A percentile compares a stretch with the other conserved stretches of the same genome.
Conservation (phyloP, 2,329 filamentous ascomycete species). For the Amauroascus niger region DNA sequence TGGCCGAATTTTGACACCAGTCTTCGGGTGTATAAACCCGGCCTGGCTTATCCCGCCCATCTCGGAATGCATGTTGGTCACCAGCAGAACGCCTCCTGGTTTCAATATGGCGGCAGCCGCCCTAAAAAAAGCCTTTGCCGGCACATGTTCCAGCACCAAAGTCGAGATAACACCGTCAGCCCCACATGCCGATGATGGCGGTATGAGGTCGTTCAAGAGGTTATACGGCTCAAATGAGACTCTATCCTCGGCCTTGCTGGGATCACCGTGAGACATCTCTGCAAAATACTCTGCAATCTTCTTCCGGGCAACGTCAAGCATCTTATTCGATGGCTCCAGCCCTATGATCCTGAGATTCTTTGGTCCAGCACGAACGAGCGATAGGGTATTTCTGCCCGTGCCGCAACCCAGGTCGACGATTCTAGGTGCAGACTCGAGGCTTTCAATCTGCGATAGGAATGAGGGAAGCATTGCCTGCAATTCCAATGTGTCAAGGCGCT, state of each 20-base stretch:
- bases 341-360: conserved; percentile 37
- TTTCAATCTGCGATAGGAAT: conserved; percentile 32
- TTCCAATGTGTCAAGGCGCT: conserved; percentile 52
- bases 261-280: neutral
- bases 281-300: conserved; percentile 24
- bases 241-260: neutral
- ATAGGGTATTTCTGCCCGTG: conserved; percentile 53
- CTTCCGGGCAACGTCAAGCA: conserved; percentile 46
- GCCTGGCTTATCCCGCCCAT: conserved; percentile 53
- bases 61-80: conserved; percentile 61
- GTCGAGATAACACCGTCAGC: conserved; percentile 48
- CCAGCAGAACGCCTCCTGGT: conserved; percentile 43
- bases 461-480: conserved; percentile 43
- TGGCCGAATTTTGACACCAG: conserved; percentile 50
- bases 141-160: conserved; percentile 56
- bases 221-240: conserved; percentile 29
- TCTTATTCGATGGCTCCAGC: conserved; percentile 48
- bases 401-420: conserved; percentile 57
- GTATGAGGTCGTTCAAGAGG: conserved; percentile 26
- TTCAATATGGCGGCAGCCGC: conserved; percentile 38
- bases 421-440: conserved; percentile 25
- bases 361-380: conserved; percentile 30
- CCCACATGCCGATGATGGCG: conserved; percentile 20
- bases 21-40: conserved; percentile 48
- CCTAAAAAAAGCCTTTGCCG: conserved; percentile 48